A percentile compares a stretch with the other conserved stretches of the same genome.
Evolutionary conservation across 208 protist genomes (phyloP).

Genomic region (Porcisia deanei): DNA sequence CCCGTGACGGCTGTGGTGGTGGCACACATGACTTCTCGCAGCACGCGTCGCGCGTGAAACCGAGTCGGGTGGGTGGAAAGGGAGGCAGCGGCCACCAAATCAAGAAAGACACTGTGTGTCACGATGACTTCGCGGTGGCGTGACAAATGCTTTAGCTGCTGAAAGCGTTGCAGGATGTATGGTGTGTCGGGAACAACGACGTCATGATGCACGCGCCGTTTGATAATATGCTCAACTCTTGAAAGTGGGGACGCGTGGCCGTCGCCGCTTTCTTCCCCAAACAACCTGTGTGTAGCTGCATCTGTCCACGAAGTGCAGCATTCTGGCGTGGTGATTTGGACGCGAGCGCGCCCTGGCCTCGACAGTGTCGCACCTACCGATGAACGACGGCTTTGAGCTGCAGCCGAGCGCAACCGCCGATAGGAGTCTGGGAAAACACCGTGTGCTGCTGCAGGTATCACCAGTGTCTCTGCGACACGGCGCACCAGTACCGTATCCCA

Average conservation of each 20-base stretch:
- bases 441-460: conserved; percentile 63
- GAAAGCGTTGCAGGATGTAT: conserved; percentile 53
- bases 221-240: conserved; percentile 45
- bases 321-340: background rate
- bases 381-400: background rate
- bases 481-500: conserved; percentile 71
- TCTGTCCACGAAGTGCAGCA: conserved; percentile 33
- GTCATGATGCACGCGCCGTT: conserved; percentile 52
- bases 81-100: conserved; percentile 37
- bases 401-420: background rate
- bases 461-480: conserved; percentile 52
- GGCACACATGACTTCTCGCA: conserved; percentile 56
- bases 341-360: background rate
- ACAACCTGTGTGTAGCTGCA: conserved; percentile 21
- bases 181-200: conserved; percentile 74
- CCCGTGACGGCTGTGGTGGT: conserved; percentile 35
- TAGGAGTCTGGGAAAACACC: conserved; percentile 49
- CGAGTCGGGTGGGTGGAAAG: conserved; percentile 37
- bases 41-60: conserved; percentile 66
- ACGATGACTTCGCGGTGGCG: conserved; percentile 78
- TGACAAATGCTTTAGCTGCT: conserved; percentile 64
- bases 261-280: conserved; percentile 1
- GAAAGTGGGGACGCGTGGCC: conserved; percentile 11
- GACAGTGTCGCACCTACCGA: background rate
- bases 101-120: conserved; percentile 73